Evolutionary conservation across 176 grass and related monocot genomes (phyloP).

Genomic region (Phoenix roebelenii): DNA sequence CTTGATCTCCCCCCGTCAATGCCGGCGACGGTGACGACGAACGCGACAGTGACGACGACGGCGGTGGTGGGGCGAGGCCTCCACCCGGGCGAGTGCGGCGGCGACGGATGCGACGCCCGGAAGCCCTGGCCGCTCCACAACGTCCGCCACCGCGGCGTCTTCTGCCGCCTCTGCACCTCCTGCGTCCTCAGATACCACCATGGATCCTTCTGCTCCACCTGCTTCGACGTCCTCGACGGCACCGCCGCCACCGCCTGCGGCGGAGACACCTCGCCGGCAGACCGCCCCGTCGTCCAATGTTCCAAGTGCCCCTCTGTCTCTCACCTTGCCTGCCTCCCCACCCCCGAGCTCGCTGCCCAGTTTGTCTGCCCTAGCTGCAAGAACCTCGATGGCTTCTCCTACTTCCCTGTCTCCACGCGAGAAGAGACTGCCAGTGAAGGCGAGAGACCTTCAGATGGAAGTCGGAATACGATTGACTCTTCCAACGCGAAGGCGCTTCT

Average conservation of each 20-base stretch:
- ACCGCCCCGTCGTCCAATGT: conserved; percentile 29
- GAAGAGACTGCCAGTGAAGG: too few species aligned
- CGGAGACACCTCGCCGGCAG: conserved; percentile 2
- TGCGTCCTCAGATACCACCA: conserved; percentile 82
- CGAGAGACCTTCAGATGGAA: neutral
- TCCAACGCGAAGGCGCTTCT: conserved; percentile 50
- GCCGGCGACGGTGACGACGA: too few species aligned
- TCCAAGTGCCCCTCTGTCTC: conserved; percentile 51
- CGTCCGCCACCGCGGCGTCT: conserved; percentile 64
- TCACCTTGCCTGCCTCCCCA: conserved; percentile 43
- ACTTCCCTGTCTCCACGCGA: conserved; percentile 5
- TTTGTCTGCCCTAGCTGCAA: conserved; percentile 48
- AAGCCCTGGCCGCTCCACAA: conserved; percentile 95
- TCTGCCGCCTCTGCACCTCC: conserved; percentile 68
- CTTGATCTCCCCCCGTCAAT: too few species aligned
- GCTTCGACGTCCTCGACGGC: conserved; percentile 49
- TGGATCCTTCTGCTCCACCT: conserved; percentile 57
- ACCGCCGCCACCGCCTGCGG: conserved; percentile 11
- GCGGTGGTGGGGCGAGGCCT: conserved; percentile 3
- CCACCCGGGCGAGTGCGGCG: conserved; percentile 39
- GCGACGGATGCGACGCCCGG: conserved; percentile 48
- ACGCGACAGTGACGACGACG: neutral
- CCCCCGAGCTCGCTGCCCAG: neutral
- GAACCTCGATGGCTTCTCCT: conserved; percentile 30
- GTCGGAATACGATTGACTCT: conserved; percentile 7